Percentiles rank a stretch among this genome's conserved stretches.
Evolutionary conservation across 225 moss, liverwort and hornwort species (phyloP).

Genomic region (Marchantia polymorpha): DNA sequence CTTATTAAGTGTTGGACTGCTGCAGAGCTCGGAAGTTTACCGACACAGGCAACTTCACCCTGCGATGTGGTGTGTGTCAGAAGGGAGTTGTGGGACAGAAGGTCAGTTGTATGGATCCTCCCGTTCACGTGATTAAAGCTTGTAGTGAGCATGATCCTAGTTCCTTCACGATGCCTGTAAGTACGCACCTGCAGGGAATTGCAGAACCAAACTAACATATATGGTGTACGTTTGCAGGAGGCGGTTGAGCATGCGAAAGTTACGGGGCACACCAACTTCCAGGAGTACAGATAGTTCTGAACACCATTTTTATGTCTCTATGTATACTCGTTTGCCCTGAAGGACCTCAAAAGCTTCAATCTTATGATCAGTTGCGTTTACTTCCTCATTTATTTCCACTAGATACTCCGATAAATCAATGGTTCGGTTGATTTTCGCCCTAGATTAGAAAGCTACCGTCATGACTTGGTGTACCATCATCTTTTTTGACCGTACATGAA

Average conservation of each 20-base stretch:
- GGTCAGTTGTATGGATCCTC: slow-evolving; percentile 25
- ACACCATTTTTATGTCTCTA: background rate
- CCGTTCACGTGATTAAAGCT: background rate
- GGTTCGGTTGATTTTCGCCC: background rate
- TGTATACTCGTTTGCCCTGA: background rate
- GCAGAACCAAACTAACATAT: background rate
- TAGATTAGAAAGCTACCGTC: background rate
- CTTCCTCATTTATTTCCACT: background rate
- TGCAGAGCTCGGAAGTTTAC: slow-evolving; percentile 86
- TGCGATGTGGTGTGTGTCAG: slow-evolving; percentile 89
- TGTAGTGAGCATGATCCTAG: background rate
- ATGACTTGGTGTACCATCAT: background rate
- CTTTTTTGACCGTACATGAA: background rate
- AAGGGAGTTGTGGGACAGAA: slow-evolving; percentile 80
- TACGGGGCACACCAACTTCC: slow-evolving; percentile 87
- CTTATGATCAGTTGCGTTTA: background rate
- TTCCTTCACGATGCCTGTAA: background rate
- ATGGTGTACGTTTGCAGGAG: slow-evolving; percentile 42
- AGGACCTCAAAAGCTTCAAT: too few relatives aligned
- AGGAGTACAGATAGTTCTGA: slow-evolving; percentile 60
- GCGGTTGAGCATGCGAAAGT: slow-evolving; percentile 84
- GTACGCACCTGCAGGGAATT: background rate
- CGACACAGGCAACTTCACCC: slow-evolving; percentile 86
- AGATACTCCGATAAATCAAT: background rate
- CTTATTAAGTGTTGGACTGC: background rate